Conservation (phyloP, 1,284 basidiomycete genomes). For the Ustilago vetiveriae region DNA sequence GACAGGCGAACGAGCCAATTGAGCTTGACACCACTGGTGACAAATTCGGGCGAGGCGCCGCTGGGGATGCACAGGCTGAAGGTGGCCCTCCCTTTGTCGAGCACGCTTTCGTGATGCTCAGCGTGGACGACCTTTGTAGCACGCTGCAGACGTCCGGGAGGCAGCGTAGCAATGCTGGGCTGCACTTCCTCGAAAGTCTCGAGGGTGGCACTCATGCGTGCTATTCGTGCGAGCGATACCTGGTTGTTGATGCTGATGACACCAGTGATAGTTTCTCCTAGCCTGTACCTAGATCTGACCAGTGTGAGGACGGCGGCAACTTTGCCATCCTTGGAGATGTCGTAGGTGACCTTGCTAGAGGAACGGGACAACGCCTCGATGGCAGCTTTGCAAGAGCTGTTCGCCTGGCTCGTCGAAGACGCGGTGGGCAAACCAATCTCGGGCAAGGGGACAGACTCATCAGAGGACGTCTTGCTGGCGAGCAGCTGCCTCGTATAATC, state of each 20-base stretch:
- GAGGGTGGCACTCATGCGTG: constrained; percentile 54
- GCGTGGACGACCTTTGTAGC: constrained; percentile 56
- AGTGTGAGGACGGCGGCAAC: constrained; percentile 63
- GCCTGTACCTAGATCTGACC: constrained; percentile 55
- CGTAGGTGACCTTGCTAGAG: constrained; percentile 75
- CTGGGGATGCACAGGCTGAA: constrained; percentile 56
- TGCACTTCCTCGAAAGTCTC: constrained; percentile 65
- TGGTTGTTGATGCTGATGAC: constrained; percentile 59
- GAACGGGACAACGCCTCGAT: constrained; percentile 89
- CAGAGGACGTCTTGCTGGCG: constrained; percentile 3
- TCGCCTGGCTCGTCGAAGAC: background rate
- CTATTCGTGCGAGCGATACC: constrained; percentile 49
- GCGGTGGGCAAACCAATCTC: constrained; percentile 11
- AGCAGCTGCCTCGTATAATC: constrained; percentile 26
- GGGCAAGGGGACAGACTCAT: constrained; percentile 5
- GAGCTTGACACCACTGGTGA: constrained; percentile 59
- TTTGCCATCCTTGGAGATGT: constrained; percentile 65
- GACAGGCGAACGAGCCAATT: constrained; percentile 58
- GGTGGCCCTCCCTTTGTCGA: constrained; percentile 56
- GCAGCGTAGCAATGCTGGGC: constrained; percentile 51
- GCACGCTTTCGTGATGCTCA: constrained; percentile 56
- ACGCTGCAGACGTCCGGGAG: constrained; percentile 40
- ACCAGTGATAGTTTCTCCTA: constrained; percentile 64
- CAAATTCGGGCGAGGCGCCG: constrained; percentile 61
- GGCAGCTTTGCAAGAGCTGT: constrained; percentile 79